Conservation (phyloP, 2,329 filamentous ascomycete species). For the Gremmenia infestans region DNA sequence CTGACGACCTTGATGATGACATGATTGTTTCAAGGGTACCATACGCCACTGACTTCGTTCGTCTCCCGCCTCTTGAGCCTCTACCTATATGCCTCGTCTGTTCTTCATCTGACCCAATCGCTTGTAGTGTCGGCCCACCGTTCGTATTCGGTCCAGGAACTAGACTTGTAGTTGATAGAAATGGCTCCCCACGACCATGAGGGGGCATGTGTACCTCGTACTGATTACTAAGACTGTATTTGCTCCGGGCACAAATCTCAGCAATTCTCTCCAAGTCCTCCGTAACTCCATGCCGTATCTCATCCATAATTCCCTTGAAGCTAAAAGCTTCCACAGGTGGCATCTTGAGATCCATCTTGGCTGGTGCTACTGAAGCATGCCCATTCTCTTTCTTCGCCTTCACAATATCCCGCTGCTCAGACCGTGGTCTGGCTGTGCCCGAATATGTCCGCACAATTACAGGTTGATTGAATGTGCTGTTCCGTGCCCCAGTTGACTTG, state of each 20-base stretch:
- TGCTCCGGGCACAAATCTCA: conserved; percentile 60
- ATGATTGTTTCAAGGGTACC: conserved; percentile 63
- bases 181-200: conserved; percentile 52
- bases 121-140: conserved; percentile 51
- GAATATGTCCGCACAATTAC: conserved; percentile 62
- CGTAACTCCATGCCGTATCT: conserved; percentile 45
- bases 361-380: conserved; percentile 14
- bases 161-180: conserved; percentile 32
- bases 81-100: conserved; percentile 27
- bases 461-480: conserved; percentile 57
- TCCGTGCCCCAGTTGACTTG: conserved; percentile 50
- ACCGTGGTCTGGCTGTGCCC: conserved; percentile 37
- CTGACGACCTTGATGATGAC: conserved; percentile 59
- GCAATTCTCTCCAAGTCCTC: conserved; percentile 60
- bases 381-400: conserved; percentile 26
- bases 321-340: conserved; percentile 60
- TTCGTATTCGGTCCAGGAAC: conserved; percentile 22
- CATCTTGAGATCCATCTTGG: conserved; percentile 39
- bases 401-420: conserved; percentile 26
- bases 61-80: conserved; percentile 23
- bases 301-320: conserved; percentile 59
- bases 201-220: conserved; percentile 62
- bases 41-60: conserved; percentile 41
- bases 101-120: conserved; percentile 53
- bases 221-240: conserved; percentile 61